These are phyloP conservation scores for Microascus cirrosus DNA, from an alignment of 2,329 filamentous ascomycete genomes.

Conservation along the genomic window DNA sequence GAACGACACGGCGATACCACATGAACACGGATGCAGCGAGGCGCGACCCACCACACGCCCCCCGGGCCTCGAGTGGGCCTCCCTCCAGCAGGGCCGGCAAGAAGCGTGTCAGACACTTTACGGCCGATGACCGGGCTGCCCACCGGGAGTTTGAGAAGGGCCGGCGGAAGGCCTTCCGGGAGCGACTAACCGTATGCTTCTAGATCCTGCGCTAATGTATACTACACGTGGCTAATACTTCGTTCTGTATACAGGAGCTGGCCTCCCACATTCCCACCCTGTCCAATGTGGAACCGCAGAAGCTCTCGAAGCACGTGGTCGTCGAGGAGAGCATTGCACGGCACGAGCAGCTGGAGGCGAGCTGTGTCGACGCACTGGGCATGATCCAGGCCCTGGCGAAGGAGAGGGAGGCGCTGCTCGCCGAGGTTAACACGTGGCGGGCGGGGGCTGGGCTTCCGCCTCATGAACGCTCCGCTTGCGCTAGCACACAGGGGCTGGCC, in stretches of 20 bases:
- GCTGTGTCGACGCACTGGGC: neutral
- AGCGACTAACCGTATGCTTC: conserved; percentile 20
- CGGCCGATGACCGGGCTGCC: conserved; percentile 25
- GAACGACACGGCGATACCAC: too few relatives aligned
- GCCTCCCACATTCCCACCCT: conserved; percentile 21
- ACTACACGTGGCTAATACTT: too few relatives aligned
- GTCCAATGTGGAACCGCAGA: conserved; percentile 18
- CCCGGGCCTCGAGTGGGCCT: conserved; percentile 8
- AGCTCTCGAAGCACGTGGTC: conserved; percentile 27
- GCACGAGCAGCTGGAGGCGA: neutral
- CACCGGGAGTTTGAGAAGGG: conserved; percentile 27
- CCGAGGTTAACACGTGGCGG: too few relatives aligned
- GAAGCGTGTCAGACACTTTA: conserved; percentile 25
- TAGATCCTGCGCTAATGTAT: neutral
- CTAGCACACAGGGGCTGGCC: too few relatives aligned
- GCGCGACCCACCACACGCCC: conserved; percentile 9
- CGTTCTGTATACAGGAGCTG: conserved; percentile 15
- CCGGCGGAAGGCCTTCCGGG: conserved; percentile 27
- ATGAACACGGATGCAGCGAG: too few relatives aligned
- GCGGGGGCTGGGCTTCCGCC: too few relatives aligned
- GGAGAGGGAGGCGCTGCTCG: too few relatives aligned
- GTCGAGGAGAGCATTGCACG: conserved; percentile 6
- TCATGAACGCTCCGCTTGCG: too few relatives aligned
- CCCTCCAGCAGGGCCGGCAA: conserved; percentile 28
- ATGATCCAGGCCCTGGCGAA: neutral